These are phyloP conservation scores for Pythium volutum DNA, from an alignment of 352 stramenopile species.

Conservation along the genomic window DNA sequence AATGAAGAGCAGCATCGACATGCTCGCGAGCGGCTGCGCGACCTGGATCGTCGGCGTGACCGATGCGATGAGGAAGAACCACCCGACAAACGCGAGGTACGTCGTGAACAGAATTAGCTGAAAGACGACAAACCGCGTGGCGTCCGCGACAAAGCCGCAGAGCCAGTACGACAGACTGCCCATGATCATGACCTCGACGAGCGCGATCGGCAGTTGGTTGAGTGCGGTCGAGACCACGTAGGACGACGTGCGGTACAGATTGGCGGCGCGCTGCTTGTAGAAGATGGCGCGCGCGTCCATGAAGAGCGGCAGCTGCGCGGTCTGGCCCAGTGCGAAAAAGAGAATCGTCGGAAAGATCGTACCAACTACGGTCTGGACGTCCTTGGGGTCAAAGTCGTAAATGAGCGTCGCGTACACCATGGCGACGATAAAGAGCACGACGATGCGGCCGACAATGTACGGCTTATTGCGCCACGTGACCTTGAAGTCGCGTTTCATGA, in stretches of 20 bases:
- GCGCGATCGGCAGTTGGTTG: slow-evolving; percentile 46
- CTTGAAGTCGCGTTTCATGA: too few relatives aligned
- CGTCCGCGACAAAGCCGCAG: slow-evolving; percentile 55
- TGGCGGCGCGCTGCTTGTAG: slow-evolving; percentile 85
- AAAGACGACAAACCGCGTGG: slow-evolving; percentile 66
- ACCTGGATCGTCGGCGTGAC: slow-evolving; percentile 41
- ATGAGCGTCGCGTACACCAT: too few relatives aligned
- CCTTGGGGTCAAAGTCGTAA: slow-evolving; percentile 41
- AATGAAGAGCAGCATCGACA: slow-evolving; percentile 61
- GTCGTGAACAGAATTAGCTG: slow-evolving; percentile 65
- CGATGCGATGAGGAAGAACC: slow-evolving; percentile 54
- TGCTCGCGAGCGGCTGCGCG: slow-evolving; percentile 53
- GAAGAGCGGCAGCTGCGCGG: slow-evolving; percentile 76
- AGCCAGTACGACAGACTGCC: slow-evolving; percentile 87
- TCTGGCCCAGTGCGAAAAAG: slow-evolving; percentile 76
- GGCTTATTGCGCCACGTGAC: too few relatives aligned
- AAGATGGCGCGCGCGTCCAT: slow-evolving; percentile 69
- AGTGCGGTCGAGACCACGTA: slow-evolving; percentile 67
- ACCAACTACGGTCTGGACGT: slow-evolving; percentile 66
- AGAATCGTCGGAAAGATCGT: slow-evolving; percentile 84
- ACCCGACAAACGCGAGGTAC: slow-evolving; percentile 43
- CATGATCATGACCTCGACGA: slow-evolving; percentile 84
- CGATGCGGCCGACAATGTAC: too few relatives aligned
- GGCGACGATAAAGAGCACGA: too few relatives aligned
- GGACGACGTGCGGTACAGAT: slow-evolving; percentile 83